These are phyloP conservation scores for Hypericum perforatum DNA, from an alignment of 345 rosid genomes.

Conservation along the genomic window DNA sequence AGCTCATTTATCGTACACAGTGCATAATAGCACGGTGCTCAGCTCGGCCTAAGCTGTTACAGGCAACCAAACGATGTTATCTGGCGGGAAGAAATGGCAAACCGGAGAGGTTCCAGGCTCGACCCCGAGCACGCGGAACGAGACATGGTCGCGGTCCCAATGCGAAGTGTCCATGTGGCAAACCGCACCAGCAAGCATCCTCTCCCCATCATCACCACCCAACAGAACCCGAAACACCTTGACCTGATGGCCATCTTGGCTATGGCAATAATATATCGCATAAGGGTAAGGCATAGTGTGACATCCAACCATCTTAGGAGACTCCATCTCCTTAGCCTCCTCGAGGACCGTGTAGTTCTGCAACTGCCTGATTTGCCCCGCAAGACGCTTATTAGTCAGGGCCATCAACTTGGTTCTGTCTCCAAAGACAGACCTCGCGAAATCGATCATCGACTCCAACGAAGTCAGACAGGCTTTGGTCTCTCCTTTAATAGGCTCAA, in stretches of 20 bases:
- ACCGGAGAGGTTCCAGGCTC: conserved; percentile 28
- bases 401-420: conserved; percentile 4
- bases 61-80: conserved; percentile 18
- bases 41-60: no score
- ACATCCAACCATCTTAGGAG: conserved; percentile 30
- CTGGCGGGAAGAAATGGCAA: conserved; percentile 40
- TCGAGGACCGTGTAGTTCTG: conserved; percentile 29
- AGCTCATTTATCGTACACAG: no score
- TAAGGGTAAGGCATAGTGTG: conserved; percentile 34
- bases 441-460: conserved; percentile 40
- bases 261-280: conserved; percentile 32
- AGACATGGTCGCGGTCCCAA: conserved; percentile 26
- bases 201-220: conserved; percentile 31
- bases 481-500: conserved; percentile 29
- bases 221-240: conserved; percentile 25
- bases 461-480: conserved; percentile 37
- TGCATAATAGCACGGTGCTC: no score
- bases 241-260: conserved; percentile 18
- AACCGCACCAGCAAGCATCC: conserved; percentile 27
- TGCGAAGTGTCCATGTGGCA: conserved; percentile 47
- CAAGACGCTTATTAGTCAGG: conserved; percentile 18
- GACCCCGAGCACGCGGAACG: conserved; percentile 25
- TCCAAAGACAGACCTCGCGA: conserved; percentile 19
- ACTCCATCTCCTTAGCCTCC: conserved; percentile 18
- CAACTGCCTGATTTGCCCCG: conserved; percentile 4